phyloP scores from a whole-genome alignment of 208 protist genomes.

The Herpetomonas samuelpessoai region DNA sequence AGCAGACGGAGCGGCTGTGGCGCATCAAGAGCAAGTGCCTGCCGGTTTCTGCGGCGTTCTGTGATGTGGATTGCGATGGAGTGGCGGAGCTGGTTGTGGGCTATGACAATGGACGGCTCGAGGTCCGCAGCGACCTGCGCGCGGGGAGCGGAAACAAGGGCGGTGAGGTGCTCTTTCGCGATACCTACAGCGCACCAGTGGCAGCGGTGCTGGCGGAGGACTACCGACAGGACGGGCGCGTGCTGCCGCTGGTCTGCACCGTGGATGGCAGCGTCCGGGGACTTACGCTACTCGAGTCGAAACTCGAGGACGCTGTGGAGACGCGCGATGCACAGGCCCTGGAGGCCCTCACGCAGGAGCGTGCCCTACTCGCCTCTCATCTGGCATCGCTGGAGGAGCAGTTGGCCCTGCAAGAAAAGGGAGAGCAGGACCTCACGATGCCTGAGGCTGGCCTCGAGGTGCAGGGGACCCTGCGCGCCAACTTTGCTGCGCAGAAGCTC shows the following conservation, averaged over 20 bases:
- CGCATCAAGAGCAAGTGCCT: conserved; percentile 78
- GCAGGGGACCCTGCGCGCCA: conserved; percentile 5
- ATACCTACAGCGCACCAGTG: conserved; percentile 63
- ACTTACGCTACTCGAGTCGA: conserved; percentile 51
- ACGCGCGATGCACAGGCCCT: conserved; percentile 52
- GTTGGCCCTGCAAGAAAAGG: conserved; percentile 32
- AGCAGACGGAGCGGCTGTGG: conserved; percentile 76
- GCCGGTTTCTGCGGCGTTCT: conserved; percentile 81
- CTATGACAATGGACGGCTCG: conserved; percentile 82
- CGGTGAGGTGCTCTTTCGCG: conserved; percentile 82
- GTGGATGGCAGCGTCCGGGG: conserved; percentile 87
- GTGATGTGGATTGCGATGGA: conserved; percentile 93
- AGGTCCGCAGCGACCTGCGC: conserved; percentile 68
- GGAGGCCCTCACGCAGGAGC: conserved; percentile 67
- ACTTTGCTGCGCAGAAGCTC: conserved; percentile 12
- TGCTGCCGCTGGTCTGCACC: conserved; percentile 81
- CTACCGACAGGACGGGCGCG: conserved; percentile 85
- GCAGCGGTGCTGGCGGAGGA: conserved; percentile 83
- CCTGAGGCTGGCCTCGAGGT: conserved; percentile 55
- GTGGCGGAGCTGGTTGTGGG: conserved; percentile 91
- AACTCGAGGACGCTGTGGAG: conserved; percentile 44
- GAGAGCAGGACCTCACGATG: conserved; percentile 60
- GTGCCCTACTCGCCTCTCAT: conserved; percentile 74
- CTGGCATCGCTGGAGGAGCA: conserved; percentile 72
- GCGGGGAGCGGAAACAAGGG: conserved; percentile 34